Evolutionary conservation across 2,329 filamentous ascomycete genomes (phyloP).

Genomic region (Paraconiothyrium sp.): DNA sequence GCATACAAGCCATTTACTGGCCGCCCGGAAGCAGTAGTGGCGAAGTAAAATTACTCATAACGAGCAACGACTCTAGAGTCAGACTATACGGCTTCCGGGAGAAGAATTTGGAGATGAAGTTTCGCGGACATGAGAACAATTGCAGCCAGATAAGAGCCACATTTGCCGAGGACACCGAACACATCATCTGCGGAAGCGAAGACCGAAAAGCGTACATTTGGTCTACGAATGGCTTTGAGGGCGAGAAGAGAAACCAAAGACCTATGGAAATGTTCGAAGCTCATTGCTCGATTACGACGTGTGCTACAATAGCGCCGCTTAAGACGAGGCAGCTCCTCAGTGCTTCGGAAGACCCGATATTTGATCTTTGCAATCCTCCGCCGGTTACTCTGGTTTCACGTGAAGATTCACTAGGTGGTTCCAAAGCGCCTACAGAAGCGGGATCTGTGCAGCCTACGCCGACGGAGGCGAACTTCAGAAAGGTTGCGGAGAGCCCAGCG

Average conservation of each 20-base stretch:
- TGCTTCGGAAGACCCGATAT: constrained; percentile 89
- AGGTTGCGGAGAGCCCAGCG: constrained; percentile 73
- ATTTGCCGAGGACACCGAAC: constrained; percentile 86
- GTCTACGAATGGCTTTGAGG: constrained; percentile 70
- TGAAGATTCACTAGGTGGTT: constrained; percentile 68
- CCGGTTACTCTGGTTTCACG: constrained; percentile 83
- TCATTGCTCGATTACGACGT: constrained; percentile 86
- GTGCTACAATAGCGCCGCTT: constrained; percentile 84
- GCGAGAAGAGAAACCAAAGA: constrained; percentile 78
- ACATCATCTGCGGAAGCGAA: constrained; percentile 93
- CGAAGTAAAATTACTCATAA: constrained; percentile 85
- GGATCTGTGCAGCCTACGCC: constrained; percentile 47
- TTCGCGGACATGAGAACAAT: constrained; percentile 89
- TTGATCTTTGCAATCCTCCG: constrained; percentile 94
- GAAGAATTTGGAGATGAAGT: constrained; percentile 86
- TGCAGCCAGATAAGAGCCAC: constrained; percentile 89
- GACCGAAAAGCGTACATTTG: constrained; percentile 91
- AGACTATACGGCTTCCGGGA: constrained; percentile 89
- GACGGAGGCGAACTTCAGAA: constrained; percentile 46
- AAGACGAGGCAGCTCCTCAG: constrained; percentile 80
- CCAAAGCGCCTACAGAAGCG: constrained; percentile 57
- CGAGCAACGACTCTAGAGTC: constrained; percentile 93
- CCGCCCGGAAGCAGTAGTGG: constrained; percentile 66
- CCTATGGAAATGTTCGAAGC: constrained; percentile 92
- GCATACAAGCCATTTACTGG: constrained; percentile 78